Percentiles rank a stretch among this genome's conserved stretches.
These are phyloP conservation scores for Tulasnella sp. DNA, from an alignment of 768 basidiomycete species.

Conservation along the genomic window DNA sequence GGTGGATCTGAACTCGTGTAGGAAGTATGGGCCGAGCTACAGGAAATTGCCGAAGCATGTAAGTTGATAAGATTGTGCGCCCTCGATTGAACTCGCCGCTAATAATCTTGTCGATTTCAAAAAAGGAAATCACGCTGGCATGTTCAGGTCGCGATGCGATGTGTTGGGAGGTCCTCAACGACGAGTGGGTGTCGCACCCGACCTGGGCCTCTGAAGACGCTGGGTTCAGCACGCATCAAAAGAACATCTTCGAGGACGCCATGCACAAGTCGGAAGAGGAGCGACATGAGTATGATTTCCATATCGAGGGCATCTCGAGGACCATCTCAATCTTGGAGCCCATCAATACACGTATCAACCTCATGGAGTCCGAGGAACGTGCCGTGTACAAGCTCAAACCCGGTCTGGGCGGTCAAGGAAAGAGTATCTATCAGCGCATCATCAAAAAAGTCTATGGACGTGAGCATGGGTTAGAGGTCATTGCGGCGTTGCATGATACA, in stretches of 20 bases:
- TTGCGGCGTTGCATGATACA: constrained; percentile 81
- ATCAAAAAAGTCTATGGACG: constrained; percentile 90
- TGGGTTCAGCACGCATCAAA: constrained; percentile 89
- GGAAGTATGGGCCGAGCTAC: constrained; percentile 81
- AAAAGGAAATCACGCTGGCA: constrained; percentile 79
- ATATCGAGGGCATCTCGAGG: constrained; percentile 79
- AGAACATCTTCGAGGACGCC: constrained; percentile 91
- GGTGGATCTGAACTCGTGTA: constrained; percentile 32
- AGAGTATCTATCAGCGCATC: constrained; percentile 80
- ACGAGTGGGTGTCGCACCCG: constrained; percentile 96
- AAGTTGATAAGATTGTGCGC: constrained; percentile 36
- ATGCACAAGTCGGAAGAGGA: constrained; percentile 97
- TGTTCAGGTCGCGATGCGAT: constrained; percentile 93
- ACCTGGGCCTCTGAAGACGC: constrained; percentile 97
- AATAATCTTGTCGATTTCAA: background rate
- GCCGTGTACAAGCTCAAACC: constrained; percentile 67
- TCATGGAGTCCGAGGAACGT: constrained; percentile 83
- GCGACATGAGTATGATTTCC: constrained; percentile 93
- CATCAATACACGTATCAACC: constrained; percentile 67
- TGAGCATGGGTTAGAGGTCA: constrained; percentile 62
- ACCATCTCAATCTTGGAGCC: constrained; percentile 91
- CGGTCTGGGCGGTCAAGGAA: constrained; percentile 81
- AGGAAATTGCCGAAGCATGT: constrained; percentile 79
- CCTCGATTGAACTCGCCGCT: background rate
- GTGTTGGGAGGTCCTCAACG: constrained; percentile 91